Evolutionary conservation across 1,284 basidiomycete genomes (phyloP), one percentile per base, ranked within the genome.

Genomic region (Heliocybe sulcata): DNA sequence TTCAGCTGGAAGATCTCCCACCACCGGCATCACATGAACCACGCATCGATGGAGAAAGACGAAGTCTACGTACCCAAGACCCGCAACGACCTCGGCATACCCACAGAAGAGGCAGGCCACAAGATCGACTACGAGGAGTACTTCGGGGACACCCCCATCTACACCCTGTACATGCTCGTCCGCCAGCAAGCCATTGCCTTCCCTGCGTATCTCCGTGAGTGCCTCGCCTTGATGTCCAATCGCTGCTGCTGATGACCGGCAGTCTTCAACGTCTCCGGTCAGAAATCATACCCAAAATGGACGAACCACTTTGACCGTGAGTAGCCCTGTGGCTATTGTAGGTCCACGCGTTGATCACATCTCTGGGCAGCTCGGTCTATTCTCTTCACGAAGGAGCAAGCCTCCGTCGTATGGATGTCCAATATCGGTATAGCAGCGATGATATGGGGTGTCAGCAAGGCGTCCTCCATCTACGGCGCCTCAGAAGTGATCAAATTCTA

Each of bases 1-100:
- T 80, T 77, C 64, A 76, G 73, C 62, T 81, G 79, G 79, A 76
- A 73, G 59, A 75, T 76, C 54, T 76, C 76, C 16, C 79, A 81
- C 60, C 77, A 77, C 59, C 70, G 75, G 19, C 79, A 80, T 60
- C 77, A 79, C 60, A 71, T 66, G 38, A 74, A 78, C 58, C 77
- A 79, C 57, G 77, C 75, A 4, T 79, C 76, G 0, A 79, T 80
- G 73, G 77, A 79, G 61, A 70, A 73, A 25, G 79, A 81, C 58
- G 77, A 81, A 58, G 77, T 79, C n/a, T 81, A 76, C 57, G 72
- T 80, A 3, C 78, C 78, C 4, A 73, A 73, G 60, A 79, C 77
- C 10, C 69, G 78, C 20, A 64, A 66, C 23, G 74, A 79, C 50
- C 70, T 79, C 45, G 68, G 70, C 3, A 63, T 80, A 27, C 71